Percentiles rank a stretch among this genome's conserved stretches.
Conservation (phyloP, 139 green algal genomes). For the Trebouxia sp. region DNA sequence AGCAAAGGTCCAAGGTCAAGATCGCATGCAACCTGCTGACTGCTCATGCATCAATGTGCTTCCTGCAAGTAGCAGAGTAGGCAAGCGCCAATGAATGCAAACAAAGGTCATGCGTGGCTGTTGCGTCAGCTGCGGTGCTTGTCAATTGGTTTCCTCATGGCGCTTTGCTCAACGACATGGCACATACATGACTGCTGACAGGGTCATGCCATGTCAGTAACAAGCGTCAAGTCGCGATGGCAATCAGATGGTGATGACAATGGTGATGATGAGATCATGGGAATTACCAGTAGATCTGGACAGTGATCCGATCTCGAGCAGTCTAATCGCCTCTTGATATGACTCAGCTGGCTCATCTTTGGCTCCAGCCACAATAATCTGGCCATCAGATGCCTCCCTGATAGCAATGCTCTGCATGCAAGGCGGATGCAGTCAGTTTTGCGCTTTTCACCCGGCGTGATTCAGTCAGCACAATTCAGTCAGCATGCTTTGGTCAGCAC, state of each 20-base stretch:
- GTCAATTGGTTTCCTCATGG: no score
- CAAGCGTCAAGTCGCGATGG: no score
- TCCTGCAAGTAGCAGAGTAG: slow-evolving; percentile 40
- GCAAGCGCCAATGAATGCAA: neutral
- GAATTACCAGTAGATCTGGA: slow-evolving; percentile 25
- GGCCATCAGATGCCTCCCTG: slow-evolving; percentile 49
- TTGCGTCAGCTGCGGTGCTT: no score
- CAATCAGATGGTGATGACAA: no score
- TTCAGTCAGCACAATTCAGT: no score
- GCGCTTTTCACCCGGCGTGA: slow-evolving; percentile 80
- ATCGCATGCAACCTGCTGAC: slow-evolving; percentile 62
- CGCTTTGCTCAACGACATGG: no score
- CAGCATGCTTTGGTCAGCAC: no score
- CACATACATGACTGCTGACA: no score
- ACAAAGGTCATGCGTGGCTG: no score
- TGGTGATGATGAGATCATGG: no score
- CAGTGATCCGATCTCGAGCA: slow-evolving; percentile 43
- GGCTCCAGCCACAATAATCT: slow-evolving; percentile 56
- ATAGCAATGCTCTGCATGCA: slow-evolving; percentile 47
- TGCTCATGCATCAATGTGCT: slow-evolving; percentile 55
- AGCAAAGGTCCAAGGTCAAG: slow-evolving; percentile 58
- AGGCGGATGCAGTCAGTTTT: neutral
- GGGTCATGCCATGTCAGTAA: no score
- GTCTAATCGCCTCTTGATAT: slow-evolving; percentile 32
- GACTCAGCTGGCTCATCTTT: slow-evolving; percentile 44